Conservation (phyloP, 768 basidiomycete genomes). For the Coprinopsis cinerea region DNA sequence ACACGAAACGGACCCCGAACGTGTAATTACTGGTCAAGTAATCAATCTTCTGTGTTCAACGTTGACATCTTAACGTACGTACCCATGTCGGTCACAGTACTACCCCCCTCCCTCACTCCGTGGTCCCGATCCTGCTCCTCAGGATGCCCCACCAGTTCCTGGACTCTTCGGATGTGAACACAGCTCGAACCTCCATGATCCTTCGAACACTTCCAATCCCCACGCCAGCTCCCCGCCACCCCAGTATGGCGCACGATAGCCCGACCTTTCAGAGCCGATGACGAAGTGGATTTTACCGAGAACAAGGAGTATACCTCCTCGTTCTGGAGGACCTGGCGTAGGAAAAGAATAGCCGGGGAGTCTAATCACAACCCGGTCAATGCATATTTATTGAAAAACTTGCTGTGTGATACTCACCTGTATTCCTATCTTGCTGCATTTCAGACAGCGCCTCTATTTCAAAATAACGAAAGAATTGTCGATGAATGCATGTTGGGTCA, state of each 20-base stretch:
- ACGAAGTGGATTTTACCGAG: not conserved
- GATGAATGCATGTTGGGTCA: not conserved
- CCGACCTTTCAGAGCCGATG: slow-evolving; percentile 1
- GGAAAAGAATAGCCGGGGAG: not conserved
- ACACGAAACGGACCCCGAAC: not conserved
- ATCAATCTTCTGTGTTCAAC: not conserved
- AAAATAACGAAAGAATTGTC: not conserved
- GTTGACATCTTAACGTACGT: not conserved
- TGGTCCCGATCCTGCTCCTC: not conserved
- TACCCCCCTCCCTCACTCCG: not conserved
- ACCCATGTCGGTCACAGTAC: not conserved
- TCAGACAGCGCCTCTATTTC: not conserved
- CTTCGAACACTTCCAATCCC: slow-evolving; percentile 1
- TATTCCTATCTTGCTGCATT: not conserved
- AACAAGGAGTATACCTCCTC: not conserved
- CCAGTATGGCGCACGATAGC: slow-evolving; percentile 4
- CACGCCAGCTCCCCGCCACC: not conserved
- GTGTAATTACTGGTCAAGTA: no score
- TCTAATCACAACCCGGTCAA: no score
- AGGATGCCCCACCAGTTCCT: not conserved
- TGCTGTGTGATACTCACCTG: no score
- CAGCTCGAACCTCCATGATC: not conserved
- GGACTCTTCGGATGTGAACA: not conserved
- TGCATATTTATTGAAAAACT: not conserved
- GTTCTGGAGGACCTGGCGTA: not conserved